Percentiles rank a stretch among this genome's conserved stretches.
phyloP scores from a whole-genome alignment of 495 filamentous ascomycete genomes.

The Penicillium cosmopolitanum region DNA sequence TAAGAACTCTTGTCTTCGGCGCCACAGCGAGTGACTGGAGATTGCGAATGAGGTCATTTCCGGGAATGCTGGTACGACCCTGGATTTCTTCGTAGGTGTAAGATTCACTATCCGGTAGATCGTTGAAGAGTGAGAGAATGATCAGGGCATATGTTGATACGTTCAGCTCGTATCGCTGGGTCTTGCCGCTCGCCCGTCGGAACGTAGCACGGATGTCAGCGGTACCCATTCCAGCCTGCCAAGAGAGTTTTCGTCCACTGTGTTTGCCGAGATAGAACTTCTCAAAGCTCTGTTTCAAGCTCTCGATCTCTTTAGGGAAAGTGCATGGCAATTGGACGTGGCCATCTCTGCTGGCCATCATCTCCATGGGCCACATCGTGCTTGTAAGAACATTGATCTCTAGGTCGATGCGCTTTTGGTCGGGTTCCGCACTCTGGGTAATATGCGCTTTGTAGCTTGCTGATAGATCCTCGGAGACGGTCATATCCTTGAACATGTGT shows the following conservation, averaged over 20 bases:
- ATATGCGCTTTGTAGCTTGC: slow-evolving; percentile 73
- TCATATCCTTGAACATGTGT: slow-evolving; percentile 98
- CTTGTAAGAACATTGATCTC: slow-evolving; percentile 84
- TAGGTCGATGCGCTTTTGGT: slow-evolving; percentile 73
- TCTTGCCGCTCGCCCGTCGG: slow-evolving; percentile 69
- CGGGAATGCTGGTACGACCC: slow-evolving; percentile 78
- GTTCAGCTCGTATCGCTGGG: slow-evolving; percentile 84
- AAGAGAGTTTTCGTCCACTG: slow-evolving; percentile 84
- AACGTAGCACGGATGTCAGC: slow-evolving; percentile 86
- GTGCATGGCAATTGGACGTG: slow-evolving; percentile 56
- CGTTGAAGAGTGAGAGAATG: slow-evolving; percentile 88
- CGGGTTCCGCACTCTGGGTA: slow-evolving; percentile 61
- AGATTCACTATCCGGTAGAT: slow-evolving; percentile 63
- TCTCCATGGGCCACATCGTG: slow-evolving; percentile 91
- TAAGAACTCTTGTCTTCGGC: slow-evolving; percentile 78
- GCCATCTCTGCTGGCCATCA: slow-evolving; percentile 70
- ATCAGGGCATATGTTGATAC: slow-evolving; percentile 93
- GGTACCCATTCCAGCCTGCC: slow-evolving; percentile 79
- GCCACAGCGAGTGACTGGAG: slow-evolving; percentile 85
- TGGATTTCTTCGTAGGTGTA: slow-evolving; percentile 86
- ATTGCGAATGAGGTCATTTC: slow-evolving; percentile 75
- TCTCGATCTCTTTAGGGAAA: slow-evolving; percentile 76
- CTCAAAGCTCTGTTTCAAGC: slow-evolving; percentile 82
- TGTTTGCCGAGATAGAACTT: slow-evolving; percentile 88
- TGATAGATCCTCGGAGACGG: slow-evolving; percentile 83